A percentile compares a stretch with the other conserved stretches of the same genome.
phyloP scores from a whole-genome alignment of 108 stramenopile species.

The Asterionellopsis glacialis region DNA sequence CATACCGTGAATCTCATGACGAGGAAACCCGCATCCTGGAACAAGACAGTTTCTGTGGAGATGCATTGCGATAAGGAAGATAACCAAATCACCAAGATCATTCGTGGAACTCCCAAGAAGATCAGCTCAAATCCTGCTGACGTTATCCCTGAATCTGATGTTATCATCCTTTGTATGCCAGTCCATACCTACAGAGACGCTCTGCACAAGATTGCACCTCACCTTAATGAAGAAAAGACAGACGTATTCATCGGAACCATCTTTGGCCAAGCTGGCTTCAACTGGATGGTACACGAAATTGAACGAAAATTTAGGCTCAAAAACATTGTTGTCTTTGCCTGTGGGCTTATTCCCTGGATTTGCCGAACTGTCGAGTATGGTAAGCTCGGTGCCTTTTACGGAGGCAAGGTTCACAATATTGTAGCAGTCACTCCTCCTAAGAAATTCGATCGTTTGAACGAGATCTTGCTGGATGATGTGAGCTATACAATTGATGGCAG shows the following conservation, averaged over 20 bases:
- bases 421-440: constrained; percentile 34
- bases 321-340: constrained; percentile 36
- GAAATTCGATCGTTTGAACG: constrained; percentile 29
- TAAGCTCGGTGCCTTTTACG: constrained; percentile 28
- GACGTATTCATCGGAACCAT: constrained; percentile 46
- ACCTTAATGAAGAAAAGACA: constrained; percentile 29
- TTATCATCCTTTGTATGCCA: constrained; percentile 45
- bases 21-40: constrained; percentile 31
- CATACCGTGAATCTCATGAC: constrained; percentile 41
- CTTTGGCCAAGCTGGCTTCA: constrained; percentile 47
- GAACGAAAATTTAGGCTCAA: constrained; percentile 18
- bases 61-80: constrained; percentile 17
- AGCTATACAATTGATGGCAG: constrained; percentile 16
- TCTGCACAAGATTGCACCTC: constrained; percentile 32
- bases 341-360: constrained; percentile 50
- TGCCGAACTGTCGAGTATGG: constrained; percentile 38
- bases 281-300: constrained; percentile 53
- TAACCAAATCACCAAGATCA: constrained; percentile 16
- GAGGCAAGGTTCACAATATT: constrained; percentile 28
- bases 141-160: constrained; percentile 46
- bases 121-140: constrained; percentile 33
- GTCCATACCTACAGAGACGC: constrained; percentile 29
- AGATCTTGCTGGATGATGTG: constrained; percentile 38
- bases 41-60: constrained; percentile 20
- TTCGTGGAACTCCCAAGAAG: constrained; percentile 23